Base-by-base conservation (phyloP, 1,284 basidiomycete species). In the Sporisorium sorghi region DNA sequence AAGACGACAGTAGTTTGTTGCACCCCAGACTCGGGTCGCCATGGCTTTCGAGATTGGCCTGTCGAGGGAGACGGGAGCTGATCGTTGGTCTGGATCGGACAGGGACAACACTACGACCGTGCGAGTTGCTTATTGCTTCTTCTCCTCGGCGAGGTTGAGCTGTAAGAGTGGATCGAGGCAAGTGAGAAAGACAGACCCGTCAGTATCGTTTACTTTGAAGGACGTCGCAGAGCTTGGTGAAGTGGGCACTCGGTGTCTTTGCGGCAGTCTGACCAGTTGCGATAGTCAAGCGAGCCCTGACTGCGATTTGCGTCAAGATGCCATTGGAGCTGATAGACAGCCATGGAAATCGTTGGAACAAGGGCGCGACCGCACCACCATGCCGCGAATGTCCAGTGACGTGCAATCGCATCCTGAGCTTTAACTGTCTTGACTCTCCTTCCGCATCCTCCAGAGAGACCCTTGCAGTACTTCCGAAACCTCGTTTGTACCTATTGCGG, bases 71-170 rank as follows among this genome's bases (percentile, higher is more conserved):
- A 37, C 14, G 17, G 2, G 35, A n/a, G 35, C 35, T n/a, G 35
- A 37, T 37, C 5, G 35, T 11, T 17, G 17, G 35, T 3, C 19
- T 32, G 12, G 9, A 35, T 53, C 15, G 51, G 52, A 37, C 23
- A 43, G 12, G 24, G n/a, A 5, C 39, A 33, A 15, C 35, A n/a
- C 19, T n/a, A 15, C 35, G 15, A 49, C 33, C 50, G 26, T 39
- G 30, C 54, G 58, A 58, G 47, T 46, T 70, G 56, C 32, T 66
- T 65, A 66, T 70, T 79, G 62, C 76, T 79, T 77, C 62, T 78
- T 59, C 44, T 69, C 66, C 58, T 64, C 58, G 23, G 73, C 70
- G 48, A 79, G 64, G 70, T 77, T 76, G 15, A 72, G 56, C 78
- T 79, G 68, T 28, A 14, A 15, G 23, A 23, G 21, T 11, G 12